Conservation (phyloP, 225 moss, liverwort and hornwort genomes). For the Polytrichum formosum region DNA sequence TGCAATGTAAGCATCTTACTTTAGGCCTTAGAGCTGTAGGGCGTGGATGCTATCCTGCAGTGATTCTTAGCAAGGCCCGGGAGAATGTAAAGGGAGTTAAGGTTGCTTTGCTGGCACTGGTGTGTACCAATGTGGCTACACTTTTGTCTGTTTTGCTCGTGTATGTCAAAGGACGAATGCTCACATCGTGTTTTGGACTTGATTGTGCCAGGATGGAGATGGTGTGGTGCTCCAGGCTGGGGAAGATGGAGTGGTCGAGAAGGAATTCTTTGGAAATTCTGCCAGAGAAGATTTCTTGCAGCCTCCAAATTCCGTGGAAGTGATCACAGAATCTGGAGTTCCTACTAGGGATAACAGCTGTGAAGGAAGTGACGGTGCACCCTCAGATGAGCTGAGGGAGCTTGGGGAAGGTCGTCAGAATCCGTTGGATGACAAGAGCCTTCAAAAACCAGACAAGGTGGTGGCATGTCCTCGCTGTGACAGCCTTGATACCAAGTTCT, state of each 20-base stretch:
- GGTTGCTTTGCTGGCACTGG: too few relatives aligned
- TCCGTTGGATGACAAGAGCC: conserved; percentile 29
- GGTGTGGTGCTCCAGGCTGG: conserved; percentile 28
- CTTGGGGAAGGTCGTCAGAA: conserved; percentile 25
- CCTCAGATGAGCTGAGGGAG: conserved; percentile 36
- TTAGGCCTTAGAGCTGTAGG: too few relatives aligned
- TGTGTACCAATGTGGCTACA: too few relatives aligned
- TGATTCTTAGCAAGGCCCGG: too few relatives aligned
- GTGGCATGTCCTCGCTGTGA: conserved; percentile 43
- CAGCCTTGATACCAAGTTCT: conserved; percentile 44
- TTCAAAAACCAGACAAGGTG: conserved; percentile 45
- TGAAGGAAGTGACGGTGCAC: conserved; percentile 39
- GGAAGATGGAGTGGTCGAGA: conserved; percentile 47
- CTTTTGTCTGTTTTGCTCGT: too few relatives aligned
- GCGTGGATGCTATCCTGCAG: too few relatives aligned
- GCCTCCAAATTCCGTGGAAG: conserved; percentile 24
- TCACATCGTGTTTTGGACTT: too few relatives aligned
- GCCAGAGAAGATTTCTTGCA: conserved; percentile 41
- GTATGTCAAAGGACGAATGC: too few relatives aligned
- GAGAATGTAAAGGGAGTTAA: too few relatives aligned
- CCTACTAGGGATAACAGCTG: conserved; percentile 16
- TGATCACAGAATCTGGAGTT: conserved; percentile 19
- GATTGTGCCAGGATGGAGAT: conserved; percentile 26
- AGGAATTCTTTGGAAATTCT: conserved; percentile 12
- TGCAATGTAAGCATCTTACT: too few relatives aligned